Evolutionary conservation across 176 grass and related monocot genomes (phyloP).

Genomic region (Avena atlantica): DNA sequence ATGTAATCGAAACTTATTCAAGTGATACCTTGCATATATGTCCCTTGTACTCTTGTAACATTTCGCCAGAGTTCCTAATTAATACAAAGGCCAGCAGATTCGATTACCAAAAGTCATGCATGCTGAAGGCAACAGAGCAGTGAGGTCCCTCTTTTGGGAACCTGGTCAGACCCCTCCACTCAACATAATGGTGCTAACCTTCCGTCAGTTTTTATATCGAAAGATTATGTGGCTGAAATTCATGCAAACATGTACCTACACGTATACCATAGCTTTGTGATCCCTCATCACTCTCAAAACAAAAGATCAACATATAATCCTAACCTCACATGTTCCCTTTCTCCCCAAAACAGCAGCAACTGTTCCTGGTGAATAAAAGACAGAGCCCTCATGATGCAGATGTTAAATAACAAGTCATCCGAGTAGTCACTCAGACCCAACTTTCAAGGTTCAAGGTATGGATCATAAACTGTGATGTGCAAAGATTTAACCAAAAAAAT

Average conservation of each 20-base stretch:
- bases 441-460: not conserved
- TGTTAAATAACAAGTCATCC: not conserved
- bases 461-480: not conserved
- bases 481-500: conserved; percentile 8
- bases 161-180: not conserved
- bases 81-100: conserved; percentile 26
- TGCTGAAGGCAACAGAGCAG: not conserved
- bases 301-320: conserved; percentile 15
- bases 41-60: conserved; percentile 92
- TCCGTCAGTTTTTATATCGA: not conserved
- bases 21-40: conserved; percentile 80
- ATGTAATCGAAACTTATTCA: conserved; percentile 8
- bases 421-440: not conserved
- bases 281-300: conserved; percentile 5
- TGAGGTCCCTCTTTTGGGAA: not conserved
- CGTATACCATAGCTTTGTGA: not conserved
- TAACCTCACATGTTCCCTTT: not conserved
- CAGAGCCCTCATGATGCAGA: not conserved
- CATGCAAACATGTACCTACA: not conserved
- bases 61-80: conserved; percentile 79
- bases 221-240: not conserved
- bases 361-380: not conserved
- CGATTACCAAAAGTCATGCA: not conserved
- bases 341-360: not conserved
- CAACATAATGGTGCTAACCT: not conserved